These are phyloP conservation scores for Suillus subalutaceus DNA, from an alignment of 768 basidiomycete species.

Conservation along the genomic window DNA sequence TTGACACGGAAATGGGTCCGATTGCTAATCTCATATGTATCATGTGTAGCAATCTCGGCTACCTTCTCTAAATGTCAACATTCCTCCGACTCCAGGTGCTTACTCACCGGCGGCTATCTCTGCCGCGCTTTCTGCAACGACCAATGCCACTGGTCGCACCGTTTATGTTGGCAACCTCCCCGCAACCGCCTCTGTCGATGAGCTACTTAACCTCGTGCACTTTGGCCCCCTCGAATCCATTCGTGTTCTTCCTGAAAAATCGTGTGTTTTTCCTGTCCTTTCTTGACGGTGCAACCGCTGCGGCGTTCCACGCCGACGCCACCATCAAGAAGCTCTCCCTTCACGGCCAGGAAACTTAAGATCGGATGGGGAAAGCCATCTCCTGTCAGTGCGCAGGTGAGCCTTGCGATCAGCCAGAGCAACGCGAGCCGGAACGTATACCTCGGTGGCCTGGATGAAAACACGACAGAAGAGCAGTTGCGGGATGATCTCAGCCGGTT, in stretches of 20 bases:
- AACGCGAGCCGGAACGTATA: conserved; percentile 97
- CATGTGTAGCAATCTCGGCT: conserved; percentile 48
- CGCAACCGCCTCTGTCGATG: conserved; percentile 93
- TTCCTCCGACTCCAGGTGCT: conserved; percentile 70
- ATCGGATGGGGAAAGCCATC: conserved; percentile 99
- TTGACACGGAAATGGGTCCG: neutral
- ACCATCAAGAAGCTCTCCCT: conserved; percentile 91
- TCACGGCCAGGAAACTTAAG: conserved; percentile 95
- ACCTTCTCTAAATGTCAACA: conserved; percentile 65
- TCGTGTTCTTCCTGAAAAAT: conserved; percentile 94
- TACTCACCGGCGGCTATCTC: conserved; percentile 81
- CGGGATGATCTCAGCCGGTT: conserved; percentile 91
- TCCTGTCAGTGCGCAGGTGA: conserved; percentile 83
- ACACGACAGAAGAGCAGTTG: conserved; percentile 87
- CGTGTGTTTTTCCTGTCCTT: conserved; percentile 98
- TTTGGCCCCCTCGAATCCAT: conserved; percentile 96
- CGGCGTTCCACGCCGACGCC: conserved; percentile 97
- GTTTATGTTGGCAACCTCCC: conserved; percentile 98
- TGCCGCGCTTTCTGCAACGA: conserved; percentile 66
- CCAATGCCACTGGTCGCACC: conserved; percentile 75
- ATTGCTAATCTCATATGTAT: conserved; percentile 10
- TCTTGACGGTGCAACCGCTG: conserved; percentile 90
- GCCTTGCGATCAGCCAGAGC: conserved; percentile 85
- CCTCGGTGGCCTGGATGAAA: conserved; percentile 90
- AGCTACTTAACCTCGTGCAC: conserved; percentile 95